Conservation (phyloP, 176 grass and related monocot genomes). For the Oryza meridionalis region DNA sequence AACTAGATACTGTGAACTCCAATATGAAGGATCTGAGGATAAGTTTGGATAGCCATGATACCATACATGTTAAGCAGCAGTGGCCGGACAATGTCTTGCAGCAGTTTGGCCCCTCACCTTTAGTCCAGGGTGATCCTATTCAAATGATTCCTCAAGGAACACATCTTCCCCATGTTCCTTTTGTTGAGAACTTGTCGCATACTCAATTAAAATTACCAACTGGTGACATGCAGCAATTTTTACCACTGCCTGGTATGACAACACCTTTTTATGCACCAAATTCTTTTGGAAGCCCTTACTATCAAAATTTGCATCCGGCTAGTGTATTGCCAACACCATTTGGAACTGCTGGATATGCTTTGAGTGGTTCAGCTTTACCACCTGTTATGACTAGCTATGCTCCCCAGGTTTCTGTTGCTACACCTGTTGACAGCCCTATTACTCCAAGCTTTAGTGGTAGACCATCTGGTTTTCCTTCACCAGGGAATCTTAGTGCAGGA, state of each 20-base stretch:
- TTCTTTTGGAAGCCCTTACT: conserved; percentile 63
- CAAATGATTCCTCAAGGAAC: conserved; percentile 54
- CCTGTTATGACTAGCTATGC: conserved; percentile 66
- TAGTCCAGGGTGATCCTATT: conserved; percentile 43
- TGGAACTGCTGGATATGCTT: conserved; percentile 58
- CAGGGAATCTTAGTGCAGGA: conserved; percentile 53
- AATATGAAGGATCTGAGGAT: conserved; percentile 66
- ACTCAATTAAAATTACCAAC: conserved; percentile 65
- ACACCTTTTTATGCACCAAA: conserved; percentile 63
- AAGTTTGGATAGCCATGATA: conserved; percentile 47
- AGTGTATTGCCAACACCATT: conserved; percentile 57
- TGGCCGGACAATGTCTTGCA: conserved; percentile 53
- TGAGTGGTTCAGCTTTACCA: conserved; percentile 65
- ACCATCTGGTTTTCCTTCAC: conserved; percentile 52
- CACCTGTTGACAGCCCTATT: conserved; percentile 56
- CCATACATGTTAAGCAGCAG: conserved; percentile 42
- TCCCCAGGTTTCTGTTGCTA: conserved; percentile 58
- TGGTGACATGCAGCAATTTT: conserved; percentile 64
- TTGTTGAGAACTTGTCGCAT: conserved; percentile 52
- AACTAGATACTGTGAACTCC: conserved; percentile 48
- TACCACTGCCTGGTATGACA: conserved; percentile 55
- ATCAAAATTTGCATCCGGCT: conserved; percentile 63
- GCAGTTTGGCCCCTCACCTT: conserved; percentile 38
- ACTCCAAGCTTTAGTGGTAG: conserved; percentile 68
- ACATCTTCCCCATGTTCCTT: conserved; percentile 44